Base-by-base conservation (phyloP, 1,139 yeast species). In the Spathaspora sp. region DNA sequence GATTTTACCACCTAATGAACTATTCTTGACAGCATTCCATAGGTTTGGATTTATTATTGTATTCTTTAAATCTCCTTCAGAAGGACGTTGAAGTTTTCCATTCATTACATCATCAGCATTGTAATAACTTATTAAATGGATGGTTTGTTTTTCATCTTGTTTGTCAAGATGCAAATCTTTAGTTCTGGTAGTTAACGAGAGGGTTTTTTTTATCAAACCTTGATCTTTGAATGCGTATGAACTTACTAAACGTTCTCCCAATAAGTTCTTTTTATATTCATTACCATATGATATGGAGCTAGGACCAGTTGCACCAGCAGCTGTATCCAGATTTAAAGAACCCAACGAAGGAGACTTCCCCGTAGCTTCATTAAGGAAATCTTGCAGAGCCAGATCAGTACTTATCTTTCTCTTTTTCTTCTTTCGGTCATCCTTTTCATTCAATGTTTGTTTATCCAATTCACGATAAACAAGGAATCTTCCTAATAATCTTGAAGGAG, bases 401-500 rank as follows among this genome's bases (percentile, higher is more conserved):
- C 61, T 55, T 11, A 55, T 42, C 47, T 61, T 60, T 33, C 66
- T 53, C 47, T 66, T 65, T 52, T 67, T 69, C 54, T 65, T 65
- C 56, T 65, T 62, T 52, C 63, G 61, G 31, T 47, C 50, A 34
- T 68, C 74, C 52, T 64, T 67, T 38, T 65, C 71, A 38, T 50
- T 56, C 9, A 65, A 49, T n/a, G 77, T 71, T 23, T 74, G 74
- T 53, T 80, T 78, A 56, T 87, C 90, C 45, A 88, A 68, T 62
- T 88, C 95, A 38, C 96, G 77, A 63, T 90, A 90, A 8, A 90
- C 85, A 38, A 90, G 70, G 56, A 90, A 90, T 48, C 95, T 74
- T 3, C 96, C 96, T 38, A 89, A 72, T 26, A 90, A 89, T 44
- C 97, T 71, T 2, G 95, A 85, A 0, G 97, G 97, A 1, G 91